Evolutionary conservation across 768 basidiomycete species (phyloP).

Genomic region (Rhodosporidiobolus odoratus): DNA sequence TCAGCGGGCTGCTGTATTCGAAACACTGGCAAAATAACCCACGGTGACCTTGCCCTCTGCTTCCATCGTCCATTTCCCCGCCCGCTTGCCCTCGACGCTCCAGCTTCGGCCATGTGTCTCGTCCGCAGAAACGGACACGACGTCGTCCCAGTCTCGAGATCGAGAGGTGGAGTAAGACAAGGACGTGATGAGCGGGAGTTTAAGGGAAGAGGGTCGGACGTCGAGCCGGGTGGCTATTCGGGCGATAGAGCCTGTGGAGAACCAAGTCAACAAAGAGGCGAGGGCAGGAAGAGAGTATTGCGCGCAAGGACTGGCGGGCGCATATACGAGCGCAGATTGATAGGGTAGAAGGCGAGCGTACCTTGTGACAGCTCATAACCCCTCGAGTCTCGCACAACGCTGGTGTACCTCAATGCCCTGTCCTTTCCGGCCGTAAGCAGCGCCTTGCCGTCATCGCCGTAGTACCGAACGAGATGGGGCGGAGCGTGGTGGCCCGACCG

Average conservation of each 20-base stretch:
- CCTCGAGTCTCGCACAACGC: slow-evolving; percentile 88
- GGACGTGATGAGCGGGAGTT: slow-evolving; percentile 72
- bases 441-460: slow-evolving; percentile 95
- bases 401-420: slow-evolving; percentile 79
- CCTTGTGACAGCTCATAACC: slow-evolving; percentile 94
- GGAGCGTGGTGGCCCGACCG: slow-evolving; percentile 87
- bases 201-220: slow-evolving; percentile 72
- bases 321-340: background rate
- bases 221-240: slow-evolving; percentile 74
- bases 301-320: background rate
- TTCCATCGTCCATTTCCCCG: slow-evolving; percentile 69
- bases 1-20: no score
- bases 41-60: slow-evolving; percentile 53
- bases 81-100: slow-evolving; percentile 72
- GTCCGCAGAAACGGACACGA: slow-evolving; percentile 80
- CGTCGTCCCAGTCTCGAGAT: slow-evolving; percentile 95
- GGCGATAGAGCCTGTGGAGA: slow-evolving; percentile 63
- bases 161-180: slow-evolving; percentile 69
- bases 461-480: slow-evolving; percentile 86
- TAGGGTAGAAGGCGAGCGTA: slow-evolving; percentile 39
- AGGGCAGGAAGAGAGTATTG: background rate
- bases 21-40: slow-evolving; percentile 40
- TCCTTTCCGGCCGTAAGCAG: slow-evolving; percentile 77
- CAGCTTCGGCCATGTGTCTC: slow-evolving; percentile 80
- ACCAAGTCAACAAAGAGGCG: background rate